These are phyloP conservation scores for Vicia faba DNA, from an alignment of 306 rosid genomes.

Conservation along the genomic window DNA sequence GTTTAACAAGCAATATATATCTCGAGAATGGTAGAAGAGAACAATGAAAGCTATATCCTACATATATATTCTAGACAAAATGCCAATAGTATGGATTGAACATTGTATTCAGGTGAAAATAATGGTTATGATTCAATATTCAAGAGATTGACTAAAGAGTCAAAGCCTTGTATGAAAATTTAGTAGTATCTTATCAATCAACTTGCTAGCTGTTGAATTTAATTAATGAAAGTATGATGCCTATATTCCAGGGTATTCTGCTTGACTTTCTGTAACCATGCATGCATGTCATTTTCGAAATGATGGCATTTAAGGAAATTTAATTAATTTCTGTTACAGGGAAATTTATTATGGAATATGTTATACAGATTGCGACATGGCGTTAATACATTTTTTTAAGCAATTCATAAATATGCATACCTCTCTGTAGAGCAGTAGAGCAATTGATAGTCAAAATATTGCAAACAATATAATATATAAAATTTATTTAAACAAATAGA, in stretches of 20 bases:
- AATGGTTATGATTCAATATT: slow-evolving; percentile 28
- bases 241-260: not conserved
- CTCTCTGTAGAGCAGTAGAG: too few species aligned
- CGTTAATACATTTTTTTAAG: too few species aligned
- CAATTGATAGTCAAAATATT: too few species aligned
- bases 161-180: slow-evolving; percentile 1
- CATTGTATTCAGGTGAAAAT: slow-evolving; percentile 24
- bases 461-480: too few species aligned
- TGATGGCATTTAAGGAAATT: too few species aligned
- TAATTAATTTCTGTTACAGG: too few species aligned
- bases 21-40: slow-evolving; percentile 22
- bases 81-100: slow-evolving; percentile 27
- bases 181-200: not conserved
- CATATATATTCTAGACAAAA: slow-evolving; percentile 2
- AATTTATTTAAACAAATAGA: too few species aligned
- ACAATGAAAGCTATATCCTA: too few species aligned
- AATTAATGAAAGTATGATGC: not conserved
- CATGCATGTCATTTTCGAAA: not conserved
- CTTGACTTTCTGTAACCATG: not conserved
- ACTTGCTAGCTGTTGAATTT: not conserved
- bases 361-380: too few species aligned
- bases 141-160: slow-evolving; percentile 16
- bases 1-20: too few species aligned
- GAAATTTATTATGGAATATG: too few species aligned
- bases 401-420: too few species aligned